These are phyloP conservation scores for Taiozyma onychis DNA, from an alignment of 1,139 yeast species.

Conservation along the genomic window DNA sequence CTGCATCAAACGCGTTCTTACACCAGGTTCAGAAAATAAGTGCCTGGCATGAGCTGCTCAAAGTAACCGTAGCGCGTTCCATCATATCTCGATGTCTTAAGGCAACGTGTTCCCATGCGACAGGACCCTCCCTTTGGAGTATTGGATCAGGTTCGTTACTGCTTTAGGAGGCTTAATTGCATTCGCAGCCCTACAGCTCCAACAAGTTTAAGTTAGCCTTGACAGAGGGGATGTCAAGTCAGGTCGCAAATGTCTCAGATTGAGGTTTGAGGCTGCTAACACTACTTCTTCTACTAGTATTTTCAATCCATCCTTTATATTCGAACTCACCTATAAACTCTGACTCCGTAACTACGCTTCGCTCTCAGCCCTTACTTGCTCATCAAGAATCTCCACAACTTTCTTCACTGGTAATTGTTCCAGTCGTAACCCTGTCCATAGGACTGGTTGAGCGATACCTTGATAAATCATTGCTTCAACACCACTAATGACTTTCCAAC, in stretches of 20 bases:
- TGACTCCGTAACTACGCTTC: background rate
- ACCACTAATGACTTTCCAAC: conserved; percentile 21
- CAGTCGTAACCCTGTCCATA: conserved; percentile 20
- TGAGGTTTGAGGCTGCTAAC: background rate
- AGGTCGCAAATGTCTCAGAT: background rate
- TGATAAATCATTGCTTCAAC: conserved; percentile 24
- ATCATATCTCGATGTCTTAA: background rate
- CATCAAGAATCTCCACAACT: conserved; percentile 5
- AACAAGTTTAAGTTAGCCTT: background rate
- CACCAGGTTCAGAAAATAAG: too few relatives aligned
- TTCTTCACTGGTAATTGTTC: conserved; percentile 14
- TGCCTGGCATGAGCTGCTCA: background rate
- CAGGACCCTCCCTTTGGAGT: background rate
- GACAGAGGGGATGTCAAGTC: background rate
- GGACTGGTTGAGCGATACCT: conserved; percentile 20
- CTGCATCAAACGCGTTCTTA: background rate
- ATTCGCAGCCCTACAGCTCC: background rate
- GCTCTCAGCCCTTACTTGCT: conserved; percentile 1
- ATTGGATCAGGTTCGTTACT: background rate
- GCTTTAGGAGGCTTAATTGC: background rate
- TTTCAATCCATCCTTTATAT: too few relatives aligned
- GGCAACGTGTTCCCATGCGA: background rate
- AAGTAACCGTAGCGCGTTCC: background rate
- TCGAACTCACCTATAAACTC: background rate
- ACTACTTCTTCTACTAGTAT: too few relatives aligned